Evolutionary conservation across 2,329 filamentous ascomycete genomes (phyloP).

Genomic region (Alternaria longipes): DNA sequence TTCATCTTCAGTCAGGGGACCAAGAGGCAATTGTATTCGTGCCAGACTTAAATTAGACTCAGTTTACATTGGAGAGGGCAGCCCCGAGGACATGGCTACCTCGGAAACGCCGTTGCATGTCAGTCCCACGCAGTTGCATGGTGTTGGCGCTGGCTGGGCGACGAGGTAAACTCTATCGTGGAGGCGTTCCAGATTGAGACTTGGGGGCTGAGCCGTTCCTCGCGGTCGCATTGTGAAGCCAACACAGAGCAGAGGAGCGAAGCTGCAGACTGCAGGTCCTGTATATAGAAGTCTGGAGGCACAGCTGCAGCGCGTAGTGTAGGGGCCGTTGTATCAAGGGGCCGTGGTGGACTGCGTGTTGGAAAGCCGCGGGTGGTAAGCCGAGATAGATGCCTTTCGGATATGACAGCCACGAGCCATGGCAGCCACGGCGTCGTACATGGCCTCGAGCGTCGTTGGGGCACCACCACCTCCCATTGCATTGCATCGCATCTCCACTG

Average conservation of each 20-base stretch:
- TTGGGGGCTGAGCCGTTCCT: neutral
- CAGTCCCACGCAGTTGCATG: neutral
- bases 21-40: neutral
- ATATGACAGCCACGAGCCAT: slow-evolving; percentile 8
- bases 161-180: slow-evolving; percentile 6
- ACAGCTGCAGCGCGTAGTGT: slow-evolving; percentile 9
- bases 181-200: slow-evolving; percentile 3
- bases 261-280: neutral
- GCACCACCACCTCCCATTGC: slow-evolving; percentile 1
- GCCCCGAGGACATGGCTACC: neutral
- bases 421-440: slow-evolving; percentile 2
- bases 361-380: slow-evolving; percentile 3
- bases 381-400: slow-evolving; percentile 2
- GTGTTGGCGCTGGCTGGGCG: slow-evolving; percentile 9
- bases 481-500: slow-evolving; percentile 2
- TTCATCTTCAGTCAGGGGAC: slow-evolving; percentile 3
- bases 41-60: slow-evolving; percentile 16
- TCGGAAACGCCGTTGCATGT: neutral
- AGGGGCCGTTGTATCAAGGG: slow-evolving; percentile 15
- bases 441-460: slow-evolving; percentile 3
- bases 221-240: neutral
- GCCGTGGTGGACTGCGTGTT: neutral
- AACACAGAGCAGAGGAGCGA: neutral
- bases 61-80: neutral
- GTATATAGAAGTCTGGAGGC: slow-evolving; percentile 10